A percentile compares a stretch with the other conserved stretches of the same genome.
Conservation (phyloP, 108 stramenopile species). For the Schizochytrium sp. region DNA sequence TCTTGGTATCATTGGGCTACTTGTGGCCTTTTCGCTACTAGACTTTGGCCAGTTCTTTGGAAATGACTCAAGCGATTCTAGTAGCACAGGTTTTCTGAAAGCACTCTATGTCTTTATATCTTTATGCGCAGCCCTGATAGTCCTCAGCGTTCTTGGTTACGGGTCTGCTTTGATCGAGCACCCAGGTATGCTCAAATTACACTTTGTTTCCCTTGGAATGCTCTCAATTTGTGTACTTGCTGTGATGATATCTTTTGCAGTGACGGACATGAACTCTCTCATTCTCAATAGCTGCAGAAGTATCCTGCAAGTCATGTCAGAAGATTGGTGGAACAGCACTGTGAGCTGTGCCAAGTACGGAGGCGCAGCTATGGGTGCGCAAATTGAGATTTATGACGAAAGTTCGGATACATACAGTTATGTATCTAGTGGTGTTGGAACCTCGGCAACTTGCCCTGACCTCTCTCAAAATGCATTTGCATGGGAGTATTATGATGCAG, state of each 20-base stretch:
- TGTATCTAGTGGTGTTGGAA: slow-evolving; percentile 34
- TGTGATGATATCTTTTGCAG: slow-evolving; percentile 26
- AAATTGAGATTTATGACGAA: slow-evolving; percentile 41
- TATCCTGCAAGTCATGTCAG: slow-evolving; percentile 9
- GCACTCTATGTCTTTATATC: slow-evolving; percentile 26
- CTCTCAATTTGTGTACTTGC: slow-evolving; percentile 30
- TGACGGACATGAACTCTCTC: background rate
- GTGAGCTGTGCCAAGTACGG: slow-evolving; percentile 45
- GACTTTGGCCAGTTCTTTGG: slow-evolving; percentile 23
- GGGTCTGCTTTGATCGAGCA: slow-evolving; percentile 50
- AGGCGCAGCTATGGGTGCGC: slow-evolving; percentile 38
- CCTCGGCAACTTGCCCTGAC: background rate
- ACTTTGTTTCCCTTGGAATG: slow-evolving; percentile 16
- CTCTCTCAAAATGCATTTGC: background rate
- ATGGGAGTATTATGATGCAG: slow-evolving; percentile 44
- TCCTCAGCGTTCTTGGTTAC: slow-evolving; percentile 29
- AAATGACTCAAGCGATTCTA: background rate
- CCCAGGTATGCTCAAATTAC: slow-evolving; percentile 16
- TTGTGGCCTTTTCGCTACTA: slow-evolving; percentile 34
- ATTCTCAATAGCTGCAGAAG: background rate
- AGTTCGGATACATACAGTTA: background rate
- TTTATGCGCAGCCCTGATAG: slow-evolving; percentile 16
- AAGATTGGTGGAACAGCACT: slow-evolving; percentile 43
- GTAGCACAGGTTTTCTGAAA: background rate
- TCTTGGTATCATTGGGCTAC: slow-evolving; percentile 2